Conservation (phyloP, 306 rosid genomes). For the Acacia melanoxylon region DNA sequence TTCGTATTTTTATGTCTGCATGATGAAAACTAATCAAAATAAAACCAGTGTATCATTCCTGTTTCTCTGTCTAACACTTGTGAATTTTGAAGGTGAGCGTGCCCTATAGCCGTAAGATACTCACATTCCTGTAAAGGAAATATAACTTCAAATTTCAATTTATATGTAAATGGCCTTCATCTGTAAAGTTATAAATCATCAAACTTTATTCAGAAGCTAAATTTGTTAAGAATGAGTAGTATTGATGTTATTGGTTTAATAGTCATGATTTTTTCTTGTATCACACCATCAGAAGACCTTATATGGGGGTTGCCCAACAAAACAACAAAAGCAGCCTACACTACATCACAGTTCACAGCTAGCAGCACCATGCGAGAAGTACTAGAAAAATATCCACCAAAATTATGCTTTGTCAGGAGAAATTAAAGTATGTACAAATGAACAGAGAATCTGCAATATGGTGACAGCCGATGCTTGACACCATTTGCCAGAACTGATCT, state of each 20-base stretch:
- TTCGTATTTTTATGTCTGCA: background rate
- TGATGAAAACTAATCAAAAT: slow-evolving; percentile 10
- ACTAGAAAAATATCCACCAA: background rate
- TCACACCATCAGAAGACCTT: background rate
- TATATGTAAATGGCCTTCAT: background rate
- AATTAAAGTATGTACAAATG: background rate
- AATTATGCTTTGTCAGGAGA: background rate
- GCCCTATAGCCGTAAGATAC: slow-evolving; percentile 74
- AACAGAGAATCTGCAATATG: background rate
- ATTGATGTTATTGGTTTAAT: background rate
- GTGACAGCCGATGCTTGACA: background rate
- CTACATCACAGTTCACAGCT: slow-evolving; percentile 12
- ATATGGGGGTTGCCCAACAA: background rate
- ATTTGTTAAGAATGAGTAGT: slow-evolving; percentile 9
- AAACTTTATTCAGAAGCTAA: slow-evolving; percentile 22
- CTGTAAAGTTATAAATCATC: background rate
- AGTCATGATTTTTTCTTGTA: slow-evolving; percentile 4
- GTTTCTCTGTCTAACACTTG: slow-evolving; percentile 87
- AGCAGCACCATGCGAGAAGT: background rate
- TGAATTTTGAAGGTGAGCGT: slow-evolving; percentile 75
- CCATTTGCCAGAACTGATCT: background rate
- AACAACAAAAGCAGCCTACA: background rate
- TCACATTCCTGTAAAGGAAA: slow-evolving; percentile 76
- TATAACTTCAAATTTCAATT: background rate
- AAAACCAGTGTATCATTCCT: slow-evolving; percentile 65